Evolutionary conservation across 305 asterid genomes (phyloP), one percentile per base, ranked within the genome.

Genomic region (Fraxinus ornus): DNA sequence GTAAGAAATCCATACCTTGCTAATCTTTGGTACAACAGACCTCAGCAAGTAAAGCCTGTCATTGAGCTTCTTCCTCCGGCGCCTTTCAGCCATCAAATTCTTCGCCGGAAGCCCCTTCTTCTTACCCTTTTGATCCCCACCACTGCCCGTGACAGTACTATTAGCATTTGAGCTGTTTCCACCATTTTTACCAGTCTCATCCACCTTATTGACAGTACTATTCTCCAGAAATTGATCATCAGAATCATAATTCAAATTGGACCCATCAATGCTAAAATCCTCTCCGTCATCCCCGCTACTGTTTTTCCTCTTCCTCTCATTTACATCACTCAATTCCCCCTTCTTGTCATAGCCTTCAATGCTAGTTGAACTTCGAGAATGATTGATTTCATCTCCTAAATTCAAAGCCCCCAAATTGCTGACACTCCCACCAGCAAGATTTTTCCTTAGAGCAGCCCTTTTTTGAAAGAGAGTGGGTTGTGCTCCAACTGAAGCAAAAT

Each of bases 51-150:
- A 93, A 39, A 95, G 97, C 85, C 99, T 89, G 85, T 95, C 99
- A 86, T 95, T 95, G 79, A 96, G 99, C 91, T 96, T 96, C 92
- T 96, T 92, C 88, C 98, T 80, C 78, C 98, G 90, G 49, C 98
- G 93, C 75, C 99, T 83, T 73, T 96, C 98, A 0, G 98, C 98
- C 99, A 94, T 96, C 91, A 94, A 80, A 84, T 96, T 94, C 93
- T 96, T 96, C 2, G 98, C 98, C 71, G 99, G 98, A 35, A 88
- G 90, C 33, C 98, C 99, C 82, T 93, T 92, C 82, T 91, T 94
- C 91, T 96, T 96, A 82, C 98, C 98, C 84, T 89, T 93, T 24
- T 79, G 88, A 83, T 92, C 93, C 62, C 87, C 94, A 2, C 87
- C 90, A 17, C 41, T 17, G 21, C 86, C 88, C 2, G 87, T 84